These are phyloP conservation scores for Penicillium antarcticum DNA, from an alignment of 495 filamentous ascomycete genomes.

Conservation along the genomic window DNA sequence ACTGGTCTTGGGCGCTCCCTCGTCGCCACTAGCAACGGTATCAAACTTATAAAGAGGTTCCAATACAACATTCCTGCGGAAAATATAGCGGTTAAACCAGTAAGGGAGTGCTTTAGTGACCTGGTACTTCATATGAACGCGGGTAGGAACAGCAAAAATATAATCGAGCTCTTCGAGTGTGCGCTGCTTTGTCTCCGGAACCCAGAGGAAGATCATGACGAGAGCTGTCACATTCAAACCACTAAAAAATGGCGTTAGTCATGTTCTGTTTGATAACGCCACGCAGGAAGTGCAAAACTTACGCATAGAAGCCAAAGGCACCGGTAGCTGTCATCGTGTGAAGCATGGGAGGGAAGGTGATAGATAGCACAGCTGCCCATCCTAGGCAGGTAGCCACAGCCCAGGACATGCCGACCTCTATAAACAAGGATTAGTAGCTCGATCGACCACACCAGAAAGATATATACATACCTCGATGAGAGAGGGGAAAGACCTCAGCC, in stretches of 20 bases:
- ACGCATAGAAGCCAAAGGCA: conserved; percentile 50
- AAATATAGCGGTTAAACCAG: conserved; percentile 65
- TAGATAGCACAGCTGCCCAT: conserved; percentile 69
- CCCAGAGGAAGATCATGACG: conserved; percentile 67
- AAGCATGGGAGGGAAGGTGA: conserved; percentile 69
- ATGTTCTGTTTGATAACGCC: too few relatives aligned
- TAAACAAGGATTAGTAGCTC: conserved; percentile 5
- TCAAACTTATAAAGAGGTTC: conserved; percentile 67
- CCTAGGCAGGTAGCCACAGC: conserved; percentile 70
- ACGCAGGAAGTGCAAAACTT: conserved; percentile 12
- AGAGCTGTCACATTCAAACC: conserved; percentile 67
- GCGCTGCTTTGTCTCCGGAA: conserved; percentile 77
- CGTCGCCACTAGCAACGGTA: conserved; percentile 10
- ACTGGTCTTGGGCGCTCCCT: neutral
- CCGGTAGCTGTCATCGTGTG: conserved; percentile 50
- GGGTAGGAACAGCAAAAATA: conserved; percentile 70
- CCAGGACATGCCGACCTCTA: conserved; percentile 70
- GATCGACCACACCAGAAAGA: neutral
- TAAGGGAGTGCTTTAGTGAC: conserved; percentile 59
- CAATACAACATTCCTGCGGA: conserved; percentile 52
- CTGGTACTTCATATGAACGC: conserved; percentile 64
- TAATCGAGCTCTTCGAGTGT: conserved; percentile 85
- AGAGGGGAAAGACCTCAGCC: conserved; percentile 78
- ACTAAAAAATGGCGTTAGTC: conserved; percentile 24
- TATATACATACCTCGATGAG: conserved; percentile 51